Conservation (phyloP, 306 rosid genomes). For the Pyrus betulifolia region DNA sequence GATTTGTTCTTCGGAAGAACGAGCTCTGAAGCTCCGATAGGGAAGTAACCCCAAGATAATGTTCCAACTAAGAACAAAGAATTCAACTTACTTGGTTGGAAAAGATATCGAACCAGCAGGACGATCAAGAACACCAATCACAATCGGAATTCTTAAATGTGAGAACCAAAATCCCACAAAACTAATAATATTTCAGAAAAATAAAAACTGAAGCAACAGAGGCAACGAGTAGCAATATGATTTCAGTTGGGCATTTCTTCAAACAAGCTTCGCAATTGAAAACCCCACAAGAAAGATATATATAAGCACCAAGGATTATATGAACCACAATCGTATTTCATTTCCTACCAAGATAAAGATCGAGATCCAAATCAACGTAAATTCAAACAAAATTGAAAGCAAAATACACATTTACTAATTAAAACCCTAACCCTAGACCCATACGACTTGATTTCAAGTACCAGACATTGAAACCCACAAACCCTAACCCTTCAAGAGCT, state of each 20-base stretch:
- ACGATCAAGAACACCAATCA: too few relatives aligned
- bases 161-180: too few relatives aligned
- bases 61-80: too few relatives aligned
- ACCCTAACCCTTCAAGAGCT: slow-evolving; percentile 27
- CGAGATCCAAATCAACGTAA: background rate
- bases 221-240: too few relatives aligned
- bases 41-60: too few relatives aligned
- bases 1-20: too few relatives aligned
- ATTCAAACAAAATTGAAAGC: background rate
- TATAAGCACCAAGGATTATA: background rate
- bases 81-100: too few relatives aligned
- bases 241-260: background rate
- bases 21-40: background rate
- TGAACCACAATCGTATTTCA: background rate
- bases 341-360: background rate
- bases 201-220: too few relatives aligned
- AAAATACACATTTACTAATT: background rate
- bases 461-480: background rate
- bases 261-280: background rate
- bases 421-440: background rate
- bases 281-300: background rate
- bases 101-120: too few relatives aligned
- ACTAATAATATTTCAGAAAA: too few relatives aligned
- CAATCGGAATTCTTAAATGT: too few relatives aligned
- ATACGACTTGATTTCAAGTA: background rate